Evolutionary conservation across 2,329 filamentous ascomycete species (phyloP), one percentile per base, ranked within the genome.

Genomic region (Fusarium sp.): DNA sequence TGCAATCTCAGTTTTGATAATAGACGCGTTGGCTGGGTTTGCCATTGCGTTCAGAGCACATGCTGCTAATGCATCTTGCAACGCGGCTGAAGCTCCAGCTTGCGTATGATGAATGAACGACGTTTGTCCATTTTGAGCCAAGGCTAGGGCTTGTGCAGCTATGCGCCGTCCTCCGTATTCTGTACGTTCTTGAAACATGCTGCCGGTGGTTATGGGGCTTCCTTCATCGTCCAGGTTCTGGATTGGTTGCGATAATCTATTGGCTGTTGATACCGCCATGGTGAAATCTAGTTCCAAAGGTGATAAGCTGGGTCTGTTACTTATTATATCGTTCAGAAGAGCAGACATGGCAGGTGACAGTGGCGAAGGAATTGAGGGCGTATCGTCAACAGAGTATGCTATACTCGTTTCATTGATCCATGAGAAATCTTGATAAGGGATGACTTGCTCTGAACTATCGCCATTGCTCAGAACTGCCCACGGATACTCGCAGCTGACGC

Each of bases 31-130:
- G 8, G 33, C 24, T 6, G 52, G 40, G 33, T 62, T 62, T 14
- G 31, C 45, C 45, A 57, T 62, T 0, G 44, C 33, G 6, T 62
- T 24, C 6, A 62, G 5, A 6, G 58, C 52, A 38, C 58, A 48
- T 7, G 58, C 51, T 14, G 58, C 51, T 8, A 61, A 38, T 14
- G 52, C 58, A 15, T 57, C 52, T 40, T 34, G 52, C 2, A 62
- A 33, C 6, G 57, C 33, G 17, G 58, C 26, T 14, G 58, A 62
- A 48, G 52, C 58, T 8, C 52, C 39, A 18, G 50, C 42, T 18
- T 62, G 52, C 1, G 58, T 57, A 22, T 50, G 45, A 20, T 62
- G 58, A 36, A 62, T 57, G 18, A 62, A 62, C 7, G 58, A 33
- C 2, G 58, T 62, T 28, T 62, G 52, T 3, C 58, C 58, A 2